Percentiles rank a stretch among this genome's conserved stretches.
These are phyloP conservation scores for Erodium chrysanthum DNA, from an alignment of 441 rosid genomes.

Conservation along the genomic window DNA sequence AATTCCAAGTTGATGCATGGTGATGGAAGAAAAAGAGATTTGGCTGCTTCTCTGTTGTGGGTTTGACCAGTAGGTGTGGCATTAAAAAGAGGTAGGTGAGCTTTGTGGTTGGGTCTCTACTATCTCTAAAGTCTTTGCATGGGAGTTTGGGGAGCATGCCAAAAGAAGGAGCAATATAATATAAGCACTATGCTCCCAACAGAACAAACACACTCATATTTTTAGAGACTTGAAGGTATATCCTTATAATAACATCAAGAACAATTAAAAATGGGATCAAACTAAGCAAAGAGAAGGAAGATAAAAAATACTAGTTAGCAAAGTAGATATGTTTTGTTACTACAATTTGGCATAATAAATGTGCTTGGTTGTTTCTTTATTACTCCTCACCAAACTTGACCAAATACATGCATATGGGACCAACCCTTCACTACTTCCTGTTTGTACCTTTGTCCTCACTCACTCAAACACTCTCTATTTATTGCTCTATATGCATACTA, in stretches of 20 bases:
- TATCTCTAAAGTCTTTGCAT: neutral
- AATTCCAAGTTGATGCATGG: too few species aligned
- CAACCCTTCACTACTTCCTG: neutral
- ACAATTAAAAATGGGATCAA: neutral
- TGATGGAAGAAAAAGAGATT: too few species aligned
- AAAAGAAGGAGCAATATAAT: constrained; percentile 5
- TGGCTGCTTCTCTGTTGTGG: too few species aligned
- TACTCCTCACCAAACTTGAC: neutral
- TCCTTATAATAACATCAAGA: too few species aligned
- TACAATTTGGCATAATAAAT: neutral
- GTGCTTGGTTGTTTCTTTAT: constrained; percentile 1
- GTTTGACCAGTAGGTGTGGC: too few species aligned
- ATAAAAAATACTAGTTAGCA: too few species aligned
- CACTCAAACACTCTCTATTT: neutral
- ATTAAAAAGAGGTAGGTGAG: too few species aligned
- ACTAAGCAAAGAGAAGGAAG: neutral
- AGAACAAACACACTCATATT: too few species aligned
- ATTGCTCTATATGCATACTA: neutral
- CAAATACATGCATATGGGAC: neutral
- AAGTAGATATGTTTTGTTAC: neutral
- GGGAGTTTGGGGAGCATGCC: neutral
- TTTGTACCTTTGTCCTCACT: neutral
- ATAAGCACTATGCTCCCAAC: too few species aligned
- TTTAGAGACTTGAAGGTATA: too few species aligned
- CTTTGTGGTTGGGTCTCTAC: too few species aligned